Conservation (phyloP, 1,284 basidiomycete genomes). For the Peniophora sp. region DNA sequence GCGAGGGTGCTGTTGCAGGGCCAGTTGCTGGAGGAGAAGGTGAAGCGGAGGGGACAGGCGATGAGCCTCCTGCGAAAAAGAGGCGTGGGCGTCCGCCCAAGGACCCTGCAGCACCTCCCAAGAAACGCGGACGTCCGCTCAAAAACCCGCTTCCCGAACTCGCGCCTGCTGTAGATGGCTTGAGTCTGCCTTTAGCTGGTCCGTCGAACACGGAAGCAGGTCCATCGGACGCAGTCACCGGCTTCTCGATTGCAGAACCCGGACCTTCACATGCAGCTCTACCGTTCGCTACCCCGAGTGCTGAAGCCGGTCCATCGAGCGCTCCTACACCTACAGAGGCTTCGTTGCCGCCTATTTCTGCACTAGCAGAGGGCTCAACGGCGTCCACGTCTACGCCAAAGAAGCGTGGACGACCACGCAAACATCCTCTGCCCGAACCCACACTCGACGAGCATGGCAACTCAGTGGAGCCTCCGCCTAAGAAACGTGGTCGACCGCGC, state of each 20-base stretch:
- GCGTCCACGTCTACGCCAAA: slow-evolving; percentile 7
- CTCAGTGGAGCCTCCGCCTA: neutral
- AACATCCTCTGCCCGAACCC: slow-evolving; percentile 10
- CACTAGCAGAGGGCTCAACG: no score
- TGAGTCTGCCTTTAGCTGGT: neutral
- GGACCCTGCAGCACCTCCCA: slow-evolving; percentile 9
- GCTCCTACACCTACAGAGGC: no score
- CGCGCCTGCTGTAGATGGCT: neutral
- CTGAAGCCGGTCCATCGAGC: no score
- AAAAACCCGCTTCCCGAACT: slow-evolving; percentile 8
- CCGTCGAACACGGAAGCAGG: no score
- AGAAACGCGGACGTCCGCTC: slow-evolving; percentile 16
- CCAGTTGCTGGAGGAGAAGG: neutral
- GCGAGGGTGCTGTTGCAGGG: neutral
- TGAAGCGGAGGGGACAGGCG: slow-evolving; percentile 12
- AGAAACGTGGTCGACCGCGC: slow-evolving; percentile 5
- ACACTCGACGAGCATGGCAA: slow-evolving; percentile 1
- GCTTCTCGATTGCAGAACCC: no score
- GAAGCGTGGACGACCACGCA: slow-evolving; percentile 27
- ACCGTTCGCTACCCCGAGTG: no score
- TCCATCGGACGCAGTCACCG: no score
- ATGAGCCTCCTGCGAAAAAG: slow-evolving; percentile 27
- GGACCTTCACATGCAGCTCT: no score
- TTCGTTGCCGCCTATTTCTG: no score
- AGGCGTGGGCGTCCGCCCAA: slow-evolving; percentile 7